Evolutionary conservation across 2,329 filamentous ascomycete species (phyloP), one percentile per base, ranked within the genome.

Genomic region (Fusarium tupiense): DNA sequence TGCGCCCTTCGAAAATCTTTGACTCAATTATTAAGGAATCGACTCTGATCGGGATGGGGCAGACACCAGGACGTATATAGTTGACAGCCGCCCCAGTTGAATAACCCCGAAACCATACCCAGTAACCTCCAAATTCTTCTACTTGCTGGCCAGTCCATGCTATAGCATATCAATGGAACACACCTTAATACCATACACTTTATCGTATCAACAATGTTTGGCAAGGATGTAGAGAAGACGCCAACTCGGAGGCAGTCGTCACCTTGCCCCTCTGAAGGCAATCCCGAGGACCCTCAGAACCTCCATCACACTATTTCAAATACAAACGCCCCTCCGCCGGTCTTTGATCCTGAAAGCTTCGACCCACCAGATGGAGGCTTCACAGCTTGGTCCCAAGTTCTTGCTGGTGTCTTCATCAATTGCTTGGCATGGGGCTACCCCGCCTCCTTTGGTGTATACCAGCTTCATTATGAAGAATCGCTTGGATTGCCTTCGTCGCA

Each of bases 361-460:
- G 66, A 78, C 29, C 76, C 76, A 12, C 86, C 86, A 1, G 85
- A 88, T 52, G 86, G 87, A 33, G 87, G 87, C 19, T 72, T 83
- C 56, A 71, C 77, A 20, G 87, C 86, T 22, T 89, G 87, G 87
- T 83, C 81, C 2, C 87, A 89, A 75, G 86, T 89, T 14, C 53
- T 86, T 26, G 85, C 86, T 12, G 83, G 83, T 38, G 81, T 86
- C 46, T 81, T 88, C 37, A 81, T 88, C 79, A 88, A 86, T 76
- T 82, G 83, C 61, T 78, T 89, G 65, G 83, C 86, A 10, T 88
- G 87, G 85, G 87, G 88, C 60, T 86, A 85, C 60, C 83, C 85
- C 7, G 80, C 84, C 10, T 83, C 85, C 5, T 89, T 88, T 70
- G 88, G 84, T 61, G 85, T 86, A 52, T 87, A 94, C 63, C 87